Evolutionary conservation across 352 stramenopile species (phyloP).

Genomic region (Globisporangium polare): DNA sequence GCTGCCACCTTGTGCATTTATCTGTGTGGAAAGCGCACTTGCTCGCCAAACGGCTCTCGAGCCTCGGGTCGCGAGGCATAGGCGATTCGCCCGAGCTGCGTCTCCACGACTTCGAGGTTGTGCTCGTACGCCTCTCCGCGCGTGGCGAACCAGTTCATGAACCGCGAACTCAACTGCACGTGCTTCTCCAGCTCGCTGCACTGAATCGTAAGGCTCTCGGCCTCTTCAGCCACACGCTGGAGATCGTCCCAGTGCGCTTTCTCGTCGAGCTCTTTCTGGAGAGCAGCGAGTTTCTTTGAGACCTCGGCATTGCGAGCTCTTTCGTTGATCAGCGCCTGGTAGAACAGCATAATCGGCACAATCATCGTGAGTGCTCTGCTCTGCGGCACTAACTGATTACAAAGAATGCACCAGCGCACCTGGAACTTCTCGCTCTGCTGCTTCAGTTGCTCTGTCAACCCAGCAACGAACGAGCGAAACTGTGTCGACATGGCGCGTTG

Average conservation of each 20-base stretch:
- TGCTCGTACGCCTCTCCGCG: conserved; percentile 72
- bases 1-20: neutral
- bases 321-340: conserved; percentile 18
- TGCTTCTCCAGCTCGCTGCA: conserved; percentile 37
- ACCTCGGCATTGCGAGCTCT: conserved; percentile 22
- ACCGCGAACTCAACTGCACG: conserved; percentile 48
- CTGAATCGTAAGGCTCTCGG: neutral
- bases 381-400: neutral
- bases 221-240: conserved; percentile 4
- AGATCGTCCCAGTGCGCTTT: conserved; percentile 18
- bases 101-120: conserved; percentile 65
- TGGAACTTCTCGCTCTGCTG: conserved; percentile 26
- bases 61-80: conserved; percentile 27
- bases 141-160: conserved; percentile 70
- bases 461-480: conserved; percentile 24
- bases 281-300: conserved; percentile 10
- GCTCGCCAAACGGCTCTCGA: conserved; percentile 43
- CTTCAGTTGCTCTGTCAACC: conserved; percentile 23
- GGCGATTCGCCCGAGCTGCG: conserved; percentile 48
- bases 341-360: neutral
- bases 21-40: conserved; percentile 36
- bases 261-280: conserved; percentile 5
- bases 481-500: conserved; percentile 33
- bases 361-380: neutral
- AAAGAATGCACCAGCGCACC: conserved; percentile 15